A percentile compares a stretch with the other conserved stretches of the same genome.
Conservation (phyloP, 148 eudicot species). For the Heliamphora exappendiculata region DNA sequence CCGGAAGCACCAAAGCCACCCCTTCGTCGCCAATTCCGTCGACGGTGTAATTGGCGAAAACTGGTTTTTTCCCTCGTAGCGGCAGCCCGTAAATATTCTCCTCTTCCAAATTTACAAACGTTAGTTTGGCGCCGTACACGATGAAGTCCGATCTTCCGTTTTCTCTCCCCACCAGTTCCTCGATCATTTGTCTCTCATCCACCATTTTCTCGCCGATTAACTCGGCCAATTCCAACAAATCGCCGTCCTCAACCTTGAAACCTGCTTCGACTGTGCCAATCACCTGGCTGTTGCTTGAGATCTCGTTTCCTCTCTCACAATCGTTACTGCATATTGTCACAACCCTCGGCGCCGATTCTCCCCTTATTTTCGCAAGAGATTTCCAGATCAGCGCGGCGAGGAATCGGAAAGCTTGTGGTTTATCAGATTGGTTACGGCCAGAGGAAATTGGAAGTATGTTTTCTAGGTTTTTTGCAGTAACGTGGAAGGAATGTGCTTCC, state of each 20-base stretch:
- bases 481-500: conserved; percentile 30
- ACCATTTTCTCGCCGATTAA: conserved; percentile 20
- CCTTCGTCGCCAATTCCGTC: conserved; percentile 60
- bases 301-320: conserved; percentile 7
- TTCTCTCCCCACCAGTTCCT: conserved; percentile 24
- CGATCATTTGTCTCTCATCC: conserved; percentile 37
- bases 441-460: conserved; percentile 19
- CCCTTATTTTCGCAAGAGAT: conserved; percentile 40
- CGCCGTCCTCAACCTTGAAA: conserved; percentile 13
- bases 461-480: conserved; percentile 26
- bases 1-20: conserved; percentile 44
- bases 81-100: conserved; percentile 39
- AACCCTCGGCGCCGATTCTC: conserved; percentile 25
- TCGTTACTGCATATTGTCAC: conserved; percentile 43
- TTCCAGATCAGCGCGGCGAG: conserved; percentile 58
- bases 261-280: conserved; percentile 31
- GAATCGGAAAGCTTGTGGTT: conserved; percentile 28
- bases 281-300: conserved; percentile 30
- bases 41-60: conserved; percentile 32
- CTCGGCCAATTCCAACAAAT: conserved; percentile 22
- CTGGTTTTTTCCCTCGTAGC: conserved; percentile 31
- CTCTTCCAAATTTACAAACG: conserved; percentile 58
- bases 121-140: conserved; percentile 62
- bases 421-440: background rate
- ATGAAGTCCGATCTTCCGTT: conserved; percentile 30